These are phyloP conservation scores for Zygosaccharomyces sapae DNA, from an alignment of 1,139 yeast species.

Conservation along the genomic window DNA sequence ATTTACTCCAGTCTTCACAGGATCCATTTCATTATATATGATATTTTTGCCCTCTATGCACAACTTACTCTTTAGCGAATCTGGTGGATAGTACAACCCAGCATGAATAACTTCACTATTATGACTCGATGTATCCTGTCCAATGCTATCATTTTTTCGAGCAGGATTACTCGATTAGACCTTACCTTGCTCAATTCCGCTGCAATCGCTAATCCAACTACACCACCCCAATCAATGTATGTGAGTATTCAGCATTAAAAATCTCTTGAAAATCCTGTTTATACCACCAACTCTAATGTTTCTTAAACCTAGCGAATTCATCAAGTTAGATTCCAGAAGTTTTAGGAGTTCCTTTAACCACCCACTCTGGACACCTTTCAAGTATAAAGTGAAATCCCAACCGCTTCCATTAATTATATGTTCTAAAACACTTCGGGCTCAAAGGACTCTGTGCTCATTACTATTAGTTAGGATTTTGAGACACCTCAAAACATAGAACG, in stretches of 20 bases:
- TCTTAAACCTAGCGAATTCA: slow-evolving; percentile 1
- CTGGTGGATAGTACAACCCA: slow-evolving; percentile 74
- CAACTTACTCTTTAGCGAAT: slow-evolving; percentile 60
- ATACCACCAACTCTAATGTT: background rate
- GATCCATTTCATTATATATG: slow-evolving; percentile 48
- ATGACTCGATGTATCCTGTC: slow-evolving; percentile 78
- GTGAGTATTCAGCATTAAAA: slow-evolving; percentile 55
- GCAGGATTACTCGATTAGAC: slow-evolving; percentile 51
- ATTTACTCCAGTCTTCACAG: slow-evolving; percentile 50
- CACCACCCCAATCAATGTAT: slow-evolving; percentile 87
- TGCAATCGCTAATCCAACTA: slow-evolving; percentile 79
- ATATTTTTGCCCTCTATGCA: slow-evolving; percentile 72
- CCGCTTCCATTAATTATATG: too few relatives aligned
- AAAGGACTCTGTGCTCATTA: background rate
- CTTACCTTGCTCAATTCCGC: slow-evolving; percentile 54
- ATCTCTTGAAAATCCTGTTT: background rate
- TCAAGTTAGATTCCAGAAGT: background rate
- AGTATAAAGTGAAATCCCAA: background rate
- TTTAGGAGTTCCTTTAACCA: background rate
- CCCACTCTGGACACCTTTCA: background rate
- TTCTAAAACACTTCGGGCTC: background rate
- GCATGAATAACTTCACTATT: slow-evolving; percentile 94
- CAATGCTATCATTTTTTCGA: slow-evolving; percentile 63
- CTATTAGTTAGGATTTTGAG: background rate
- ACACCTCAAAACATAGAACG: background rate